Evolutionary conservation across 2,329 filamentous ascomycete genomes (phyloP).

Genomic region (Monosporascus sp.): DNA sequence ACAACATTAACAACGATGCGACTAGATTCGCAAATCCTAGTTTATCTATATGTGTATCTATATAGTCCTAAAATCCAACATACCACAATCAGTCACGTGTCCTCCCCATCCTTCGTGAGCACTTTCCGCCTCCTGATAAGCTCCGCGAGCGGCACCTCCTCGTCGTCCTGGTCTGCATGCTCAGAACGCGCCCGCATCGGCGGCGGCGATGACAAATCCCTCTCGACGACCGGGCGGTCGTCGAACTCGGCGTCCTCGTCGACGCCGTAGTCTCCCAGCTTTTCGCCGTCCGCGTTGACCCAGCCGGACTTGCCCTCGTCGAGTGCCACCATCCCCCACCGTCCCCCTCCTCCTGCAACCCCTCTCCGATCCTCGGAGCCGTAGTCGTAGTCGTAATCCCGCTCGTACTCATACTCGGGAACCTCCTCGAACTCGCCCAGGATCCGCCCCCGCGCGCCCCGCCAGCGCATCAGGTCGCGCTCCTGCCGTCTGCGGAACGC

Average conservation of each 20-base stretch:
- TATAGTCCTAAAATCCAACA: too few species aligned
- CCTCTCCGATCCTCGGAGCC: conserved; percentile 6
- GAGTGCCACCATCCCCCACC: conserved; percentile 7
- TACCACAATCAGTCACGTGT: conserved; percentile 19
- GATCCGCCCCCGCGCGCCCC: conserved; percentile 29
- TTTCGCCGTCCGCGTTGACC: conserved; percentile 71
- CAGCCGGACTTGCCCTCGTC: conserved; percentile 53
- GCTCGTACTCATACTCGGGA: conserved; percentile 36
- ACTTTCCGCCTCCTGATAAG: conserved; percentile 53
- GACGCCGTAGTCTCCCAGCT: conserved; percentile 70
- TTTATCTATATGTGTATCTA: too few species aligned
- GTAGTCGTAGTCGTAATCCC: conserved; percentile 46
- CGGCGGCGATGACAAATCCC: conserved; percentile 26
- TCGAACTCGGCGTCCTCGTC: conserved; percentile 63
- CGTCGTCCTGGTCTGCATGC: conserved; percentile 34
- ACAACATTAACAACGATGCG: too few species aligned
- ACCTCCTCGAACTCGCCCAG: conserved; percentile 47
- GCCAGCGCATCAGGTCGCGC: conserved; percentile 36
- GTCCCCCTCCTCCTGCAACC: conserved; percentile 23
- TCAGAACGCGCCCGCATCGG: too few species aligned
- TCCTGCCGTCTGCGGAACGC: conserved; percentile 47
- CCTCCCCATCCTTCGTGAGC: conserved; percentile 23
- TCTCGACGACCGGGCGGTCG: conserved; percentile 38
- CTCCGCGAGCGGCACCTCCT: conserved; percentile 65
- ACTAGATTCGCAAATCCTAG: too few species aligned